Evolutionary conservation across 2,329 filamentous ascomycete genomes (phyloP).

Genomic region (Pseudogymnoascus sp.): DNA sequence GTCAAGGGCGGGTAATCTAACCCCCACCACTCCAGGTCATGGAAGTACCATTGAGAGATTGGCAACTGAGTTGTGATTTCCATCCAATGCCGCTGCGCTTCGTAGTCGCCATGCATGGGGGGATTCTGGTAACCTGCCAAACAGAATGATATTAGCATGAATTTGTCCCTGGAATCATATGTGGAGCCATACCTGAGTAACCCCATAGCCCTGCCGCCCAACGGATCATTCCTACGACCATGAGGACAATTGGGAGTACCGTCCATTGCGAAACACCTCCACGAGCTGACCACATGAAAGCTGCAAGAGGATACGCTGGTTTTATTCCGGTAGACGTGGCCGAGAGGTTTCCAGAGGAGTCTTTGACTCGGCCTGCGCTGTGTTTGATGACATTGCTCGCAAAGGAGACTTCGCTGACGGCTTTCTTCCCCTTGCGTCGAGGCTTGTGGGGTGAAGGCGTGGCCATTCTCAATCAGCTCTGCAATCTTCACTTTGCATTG

Average conservation of each 20-base stretch:
- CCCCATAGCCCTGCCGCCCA: constrained; percentile 92
- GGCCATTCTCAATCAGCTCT: constrained; percentile 14
- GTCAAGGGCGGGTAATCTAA: constrained; percentile 96
- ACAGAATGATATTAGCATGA: background rate
- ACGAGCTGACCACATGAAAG: constrained; percentile 90
- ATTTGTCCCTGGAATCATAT: background rate
- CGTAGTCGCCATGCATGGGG: constrained; percentile 94
- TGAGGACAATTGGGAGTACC: constrained; percentile 76
- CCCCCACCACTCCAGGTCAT: constrained; percentile 95
- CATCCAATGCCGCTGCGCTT: constrained; percentile 98
- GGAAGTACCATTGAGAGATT: constrained; percentile 93
- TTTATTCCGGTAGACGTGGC: constrained; percentile 25
- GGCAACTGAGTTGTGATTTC: constrained; percentile 86
- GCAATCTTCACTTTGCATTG: constrained; percentile 5
- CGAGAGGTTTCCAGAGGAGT: constrained; percentile 1
- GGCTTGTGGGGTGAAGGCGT: constrained; percentile 50
- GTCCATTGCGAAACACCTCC: constrained; percentile 81
- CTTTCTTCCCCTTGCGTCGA: constrained; percentile 49
- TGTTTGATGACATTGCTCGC: constrained; percentile 20
- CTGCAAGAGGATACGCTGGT: constrained; percentile 81
- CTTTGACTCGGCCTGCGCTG: constrained; percentile 1
- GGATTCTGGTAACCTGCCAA: constrained; percentile 63
- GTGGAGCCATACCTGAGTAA: constrained; percentile 64
- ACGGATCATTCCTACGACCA: constrained; percentile 83
- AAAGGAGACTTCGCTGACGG: constrained; percentile 30